phyloP scores from a whole-genome alignment of 2,329 filamentous ascomycete species.

The Daldinia sp. region DNA sequence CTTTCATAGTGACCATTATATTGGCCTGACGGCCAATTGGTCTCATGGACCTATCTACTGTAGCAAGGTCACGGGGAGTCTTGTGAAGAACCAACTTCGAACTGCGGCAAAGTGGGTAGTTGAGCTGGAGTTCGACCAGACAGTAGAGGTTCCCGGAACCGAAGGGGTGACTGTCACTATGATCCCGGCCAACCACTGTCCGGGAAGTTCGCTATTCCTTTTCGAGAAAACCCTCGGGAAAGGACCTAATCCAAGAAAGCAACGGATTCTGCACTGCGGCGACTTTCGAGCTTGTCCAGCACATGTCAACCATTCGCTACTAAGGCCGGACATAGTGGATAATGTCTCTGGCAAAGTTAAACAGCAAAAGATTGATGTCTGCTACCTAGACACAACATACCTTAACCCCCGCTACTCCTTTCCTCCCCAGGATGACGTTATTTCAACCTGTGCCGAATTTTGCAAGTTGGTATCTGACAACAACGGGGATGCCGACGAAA shows the following conservation, averaged over 20 bases:
- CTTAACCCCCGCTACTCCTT: conserved; percentile 96
- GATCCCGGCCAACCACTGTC: conserved; percentile 97
- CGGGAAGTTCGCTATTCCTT: conserved; percentile 91
- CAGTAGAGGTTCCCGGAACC: conserved; percentile 82
- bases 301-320: conserved; percentile 83
- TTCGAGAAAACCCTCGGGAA: conserved; percentile 83
- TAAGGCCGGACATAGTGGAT: conserved; percentile 81
- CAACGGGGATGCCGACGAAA: conserved; percentile 61
- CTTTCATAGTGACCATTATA: conserved; percentile 98
- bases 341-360: conserved; percentile 75
- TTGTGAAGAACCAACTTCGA: conserved; percentile 86
- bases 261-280: conserved; percentile 92
- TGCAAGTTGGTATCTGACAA: conserved; percentile 82
- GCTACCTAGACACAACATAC: conserved; percentile 98
- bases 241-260: conserved; percentile 69
- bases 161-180: conserved; percentile 89
- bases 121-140: conserved; percentile 85
- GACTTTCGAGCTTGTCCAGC: conserved; percentile 92
- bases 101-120: conserved; percentile 90
- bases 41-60: conserved; percentile 96
- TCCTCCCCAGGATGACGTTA: conserved; percentile 87
- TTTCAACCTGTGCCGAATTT: conserved; percentile 86
- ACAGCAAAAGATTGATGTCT: conserved; percentile 92
- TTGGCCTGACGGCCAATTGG: conserved; percentile 90
- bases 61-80: conserved; percentile 89